A percentile compares a stretch with the other conserved stretches of the same genome.
Conservation (phyloP, 352 stramenopile species). For the Globisporangium spinosum region DNA sequence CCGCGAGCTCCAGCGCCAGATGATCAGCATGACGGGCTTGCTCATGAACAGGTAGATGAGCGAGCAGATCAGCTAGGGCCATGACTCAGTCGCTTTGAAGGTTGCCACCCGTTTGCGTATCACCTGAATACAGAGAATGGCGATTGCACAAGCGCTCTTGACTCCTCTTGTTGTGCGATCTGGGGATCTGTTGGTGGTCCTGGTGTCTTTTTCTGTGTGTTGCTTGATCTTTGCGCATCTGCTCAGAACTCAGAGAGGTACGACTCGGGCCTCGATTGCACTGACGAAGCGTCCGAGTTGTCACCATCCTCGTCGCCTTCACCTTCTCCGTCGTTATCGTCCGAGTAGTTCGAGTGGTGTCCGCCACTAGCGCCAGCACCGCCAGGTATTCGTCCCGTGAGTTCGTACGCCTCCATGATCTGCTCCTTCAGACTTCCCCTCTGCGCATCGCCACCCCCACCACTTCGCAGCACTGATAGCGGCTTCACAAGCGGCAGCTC, state of each 20-base stretch:
- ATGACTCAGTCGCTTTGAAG: background rate
- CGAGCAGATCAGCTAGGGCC: background rate
- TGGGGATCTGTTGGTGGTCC: background rate
- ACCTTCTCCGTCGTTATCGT: slow-evolving; percentile 22
- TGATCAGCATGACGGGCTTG: slow-evolving; percentile 59
- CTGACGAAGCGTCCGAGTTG: slow-evolving; percentile 18
- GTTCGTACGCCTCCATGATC: slow-evolving; percentile 3
- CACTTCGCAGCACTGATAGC: background rate
- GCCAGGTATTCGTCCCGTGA: background rate
- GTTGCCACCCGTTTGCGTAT: background rate
- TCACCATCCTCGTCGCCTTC: slow-evolving; percentile 21
- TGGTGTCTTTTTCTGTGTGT: background rate
- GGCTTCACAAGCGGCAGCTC: slow-evolving; percentile 1
- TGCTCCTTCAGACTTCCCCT: slow-evolving; percentile 7
- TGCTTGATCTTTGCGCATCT: background rate
- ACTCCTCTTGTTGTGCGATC: background rate
- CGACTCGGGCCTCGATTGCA: slow-evolving; percentile 28
- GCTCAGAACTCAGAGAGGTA: slow-evolving; percentile 33
- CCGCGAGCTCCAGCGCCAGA: slow-evolving; percentile 71
- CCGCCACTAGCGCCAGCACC: background rate
- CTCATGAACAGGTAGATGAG: slow-evolving; percentile 19
- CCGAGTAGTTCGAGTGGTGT: background rate
- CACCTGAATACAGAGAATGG: background rate
- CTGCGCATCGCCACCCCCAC: background rate
- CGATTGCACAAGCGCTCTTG: background rate